Evolutionary conservation across 2,329 filamentous ascomycete genomes (phyloP), one percentile per base, ranked within the genome.

Genomic region (Botrytis elliptica): DNA sequence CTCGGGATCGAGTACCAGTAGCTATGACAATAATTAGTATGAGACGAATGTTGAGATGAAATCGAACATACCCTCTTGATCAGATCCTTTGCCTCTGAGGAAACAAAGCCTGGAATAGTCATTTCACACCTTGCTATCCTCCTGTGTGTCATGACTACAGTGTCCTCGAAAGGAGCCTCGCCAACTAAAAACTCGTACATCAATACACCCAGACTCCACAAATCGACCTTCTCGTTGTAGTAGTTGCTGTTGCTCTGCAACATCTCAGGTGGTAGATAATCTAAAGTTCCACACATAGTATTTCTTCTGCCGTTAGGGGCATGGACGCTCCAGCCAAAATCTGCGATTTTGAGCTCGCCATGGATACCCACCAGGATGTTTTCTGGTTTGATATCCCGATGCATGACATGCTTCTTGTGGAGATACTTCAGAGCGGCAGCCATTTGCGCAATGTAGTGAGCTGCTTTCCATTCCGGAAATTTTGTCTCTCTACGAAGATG

Each of bases 181-280:
- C 96, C 96, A 49, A 97, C 93, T 74, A 99, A 84, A 79, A 99
- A 99, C 84, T 99, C 96, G 80, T 98, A 99, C 3, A 92, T 97
- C 83, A 99, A 83, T 36, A 98, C 96, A 38, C 96, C 96, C 80
- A 99, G 85, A 81, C 93, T 96, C 96, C 96, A 99, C 75, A 98
- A 84, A 81, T 99, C 96, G 46, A 99, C 93, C 85, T 98, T 98
- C 82, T 98, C 95, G 74, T 89, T 93, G 84, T 98, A 98, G 81
- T 88, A 97, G 84, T 96, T 97, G 80, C 96, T 93, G 78, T 91
- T 89, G 63, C 93, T 92, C 83, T 92, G 93, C 83, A 98, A 89
- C 96, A 99, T 99, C 90, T 99, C 96, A 7, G 96, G 96, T 4
- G 96, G 96, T 25, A 99, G 89, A 83, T 99, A 99, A 84, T 99